Base-by-base conservation (phyloP, 1,139 yeast genomes). In the Yarrowia galli region DNA sequence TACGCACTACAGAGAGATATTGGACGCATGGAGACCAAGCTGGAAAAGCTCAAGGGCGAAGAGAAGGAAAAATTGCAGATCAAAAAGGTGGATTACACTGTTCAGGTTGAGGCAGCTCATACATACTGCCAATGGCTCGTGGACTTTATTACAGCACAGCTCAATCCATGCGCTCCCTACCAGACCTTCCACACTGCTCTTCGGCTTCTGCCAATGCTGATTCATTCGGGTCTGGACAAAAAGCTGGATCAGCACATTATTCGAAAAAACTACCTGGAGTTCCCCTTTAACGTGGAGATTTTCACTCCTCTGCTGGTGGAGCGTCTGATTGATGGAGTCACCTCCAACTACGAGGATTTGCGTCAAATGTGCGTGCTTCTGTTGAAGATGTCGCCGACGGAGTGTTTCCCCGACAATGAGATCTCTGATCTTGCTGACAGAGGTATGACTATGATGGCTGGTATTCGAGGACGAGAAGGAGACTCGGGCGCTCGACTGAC, bases 401-500 rank as follows among this genome's bases (percentile, higher is more conserved):
- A 76, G 1, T 46, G 46, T 36, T 61, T 61, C 38, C 64, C 64
- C 3, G 42, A 42, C 20, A 25, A 58, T 16, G 32, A 32, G 12
- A 71, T 78, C 13, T 74, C 77, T 1, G 71, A 71, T 40, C 73
- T 73, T 54, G 73, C 72, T 48, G 65, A 70, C 0, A 65, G 68
- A 0, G 68, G 69, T 0, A 71, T 83, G 28, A 70, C 74, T 0
- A 79, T 87, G 75, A 76, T 91, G 64, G 74, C 79, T 7, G 87
- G 86, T 65, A 80, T 85, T 72, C 85, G 87, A 63, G 96, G 93
- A 25, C 84, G 92, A 69, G 86, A 83, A 70, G 89, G 92, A 66
- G 98, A 93, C 71, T 89, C 93, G 32, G 97, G 96, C 12, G 93
- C 97, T 0, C 83, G 87, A 54, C 79, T 88, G 16, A 78, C 89